phyloP scores from a whole-genome alignment of 306 rosid species.

The Carpinus fangiana region DNA sequence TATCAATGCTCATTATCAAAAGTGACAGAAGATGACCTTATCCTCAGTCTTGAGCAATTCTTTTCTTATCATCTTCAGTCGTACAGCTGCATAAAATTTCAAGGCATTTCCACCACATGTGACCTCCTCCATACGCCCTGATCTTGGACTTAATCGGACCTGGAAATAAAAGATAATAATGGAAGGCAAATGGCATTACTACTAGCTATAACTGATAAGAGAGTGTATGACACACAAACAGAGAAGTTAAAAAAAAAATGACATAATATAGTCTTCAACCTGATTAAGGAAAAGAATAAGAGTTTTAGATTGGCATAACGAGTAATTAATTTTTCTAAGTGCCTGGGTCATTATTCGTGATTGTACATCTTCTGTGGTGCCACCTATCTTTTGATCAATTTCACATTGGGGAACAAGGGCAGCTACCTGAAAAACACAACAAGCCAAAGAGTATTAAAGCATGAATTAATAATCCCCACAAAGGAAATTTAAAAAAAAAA shows the following conservation, averaged over 20 bases:
- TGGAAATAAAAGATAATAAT: constrained; percentile 28
- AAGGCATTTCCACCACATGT: constrained; percentile 94
- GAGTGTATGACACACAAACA: constrained; percentile 17
- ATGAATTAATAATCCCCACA: not conserved
- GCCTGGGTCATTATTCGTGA: constrained; percentile 70
- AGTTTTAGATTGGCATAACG: constrained; percentile 61
- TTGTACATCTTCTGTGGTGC: constrained; percentile 43
- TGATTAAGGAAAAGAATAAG: constrained; percentile 73
- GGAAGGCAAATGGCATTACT: constrained; percentile 22
- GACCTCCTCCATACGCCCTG: constrained; percentile 55
- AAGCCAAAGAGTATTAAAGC: not conserved
- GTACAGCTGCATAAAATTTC: constrained; percentile 78
- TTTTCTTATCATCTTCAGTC: constrained; percentile 63
- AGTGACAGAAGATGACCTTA: constrained; percentile 42
- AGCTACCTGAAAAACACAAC: constrained; percentile 65
- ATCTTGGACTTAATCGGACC: constrained; percentile 58
- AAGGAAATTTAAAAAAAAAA: not conserved
- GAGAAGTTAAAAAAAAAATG: not conserved
- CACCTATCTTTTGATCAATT: constrained; percentile 54
- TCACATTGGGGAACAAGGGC: constrained; percentile 84
- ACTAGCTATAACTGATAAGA: constrained; percentile 5
- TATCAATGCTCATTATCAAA: constrained; percentile 11
- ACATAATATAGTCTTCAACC: constrained; percentile 41
- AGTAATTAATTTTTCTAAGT: constrained; percentile 67
- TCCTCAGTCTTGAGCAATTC: constrained; percentile 58